Conservation (phyloP, 1,284 basidiomycete species). For the Marasmius tenuissimus region DNA sequence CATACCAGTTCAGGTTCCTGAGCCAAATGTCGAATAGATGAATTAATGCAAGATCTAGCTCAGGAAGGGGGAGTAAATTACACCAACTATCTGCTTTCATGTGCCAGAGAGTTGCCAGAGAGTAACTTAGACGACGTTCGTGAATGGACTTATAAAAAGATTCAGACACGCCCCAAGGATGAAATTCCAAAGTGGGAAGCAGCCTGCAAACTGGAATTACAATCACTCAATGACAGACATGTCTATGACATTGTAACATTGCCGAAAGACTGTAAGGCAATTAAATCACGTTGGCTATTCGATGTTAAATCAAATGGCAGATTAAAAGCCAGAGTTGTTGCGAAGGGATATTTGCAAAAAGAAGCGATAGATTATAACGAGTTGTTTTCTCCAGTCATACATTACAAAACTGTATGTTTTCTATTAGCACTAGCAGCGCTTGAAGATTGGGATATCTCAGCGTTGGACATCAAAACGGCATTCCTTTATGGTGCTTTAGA, state of each 20-base stretch:
- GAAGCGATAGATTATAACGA: background rate
- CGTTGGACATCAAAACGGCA: slow-evolving; percentile 35
- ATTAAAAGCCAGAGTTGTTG: background rate
- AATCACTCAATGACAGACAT: background rate
- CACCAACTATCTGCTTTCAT: too few species aligned
- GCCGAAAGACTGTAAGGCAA: background rate
- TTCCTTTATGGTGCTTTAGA: slow-evolving; percentile 37
- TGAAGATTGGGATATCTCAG: slow-evolving; percentile 29
- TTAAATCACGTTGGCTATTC: background rate
- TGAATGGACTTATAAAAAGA: too few species aligned
- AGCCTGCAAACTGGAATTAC: background rate
- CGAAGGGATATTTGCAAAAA: background rate
- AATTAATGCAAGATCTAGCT: too few species aligned
- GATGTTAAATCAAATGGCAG: background rate
- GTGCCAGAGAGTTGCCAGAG: too few species aligned
- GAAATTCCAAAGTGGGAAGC: background rate
- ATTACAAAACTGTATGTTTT: background rate
- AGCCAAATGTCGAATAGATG: too few species aligned
- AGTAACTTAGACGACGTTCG: too few species aligned
- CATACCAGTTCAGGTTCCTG: too few species aligned
- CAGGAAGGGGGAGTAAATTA: too few species aligned
- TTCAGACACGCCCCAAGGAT: background rate
- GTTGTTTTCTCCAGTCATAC: background rate
- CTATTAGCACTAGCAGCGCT: slow-evolving; percentile 30
- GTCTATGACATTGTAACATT: background rate